Evolutionary conservation across 495 filamentous ascomycete genomes (phyloP).

Genomic region (Xylona heveae): DNA sequence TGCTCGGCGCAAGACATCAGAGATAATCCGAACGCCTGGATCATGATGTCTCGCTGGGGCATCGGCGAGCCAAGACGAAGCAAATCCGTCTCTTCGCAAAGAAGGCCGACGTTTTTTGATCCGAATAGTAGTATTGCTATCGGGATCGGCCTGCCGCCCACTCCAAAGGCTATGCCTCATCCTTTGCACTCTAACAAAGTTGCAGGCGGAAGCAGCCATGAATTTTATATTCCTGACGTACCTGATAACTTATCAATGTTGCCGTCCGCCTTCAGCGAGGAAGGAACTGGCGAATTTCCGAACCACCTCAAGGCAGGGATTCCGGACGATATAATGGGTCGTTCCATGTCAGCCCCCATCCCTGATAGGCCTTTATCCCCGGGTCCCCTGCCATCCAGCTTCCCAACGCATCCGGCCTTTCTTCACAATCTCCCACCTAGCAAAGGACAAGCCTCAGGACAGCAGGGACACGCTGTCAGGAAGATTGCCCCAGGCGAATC

Average conservation of each 20-base stretch:
- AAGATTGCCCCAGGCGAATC: conserved; percentile 4
- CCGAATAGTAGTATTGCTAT: no score
- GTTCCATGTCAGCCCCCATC: conserved; percentile 5
- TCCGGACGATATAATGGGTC: neutral
- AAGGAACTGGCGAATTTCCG: no score
- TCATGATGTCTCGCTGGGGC: no score
- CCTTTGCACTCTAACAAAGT: conserved; percentile 3
- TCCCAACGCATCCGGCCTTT: conserved; percentile 6
- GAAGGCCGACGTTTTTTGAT: no score
- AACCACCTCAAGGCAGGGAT: neutral
- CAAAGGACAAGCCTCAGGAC: conserved; percentile 1
- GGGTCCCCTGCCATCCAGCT: conserved; percentile 2
- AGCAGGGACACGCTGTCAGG: neutral
- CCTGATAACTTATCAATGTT: conserved; percentile 3
- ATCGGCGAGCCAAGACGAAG: no score
- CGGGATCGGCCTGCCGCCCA: conserved; percentile 4
- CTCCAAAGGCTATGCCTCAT: conserved; percentile 7
- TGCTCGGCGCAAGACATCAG: neutral
- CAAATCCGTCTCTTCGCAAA: no score
- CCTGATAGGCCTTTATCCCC: conserved; percentile 2
- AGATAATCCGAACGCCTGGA: neutral
- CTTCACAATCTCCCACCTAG: conserved; percentile 5
- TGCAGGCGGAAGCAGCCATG: no score
- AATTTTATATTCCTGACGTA: conserved; percentile 3
- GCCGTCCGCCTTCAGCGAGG: no score